phyloP scores from a whole-genome alignment of 2,329 filamentous ascomycete species.

The Blastomyces parvus region DNA sequence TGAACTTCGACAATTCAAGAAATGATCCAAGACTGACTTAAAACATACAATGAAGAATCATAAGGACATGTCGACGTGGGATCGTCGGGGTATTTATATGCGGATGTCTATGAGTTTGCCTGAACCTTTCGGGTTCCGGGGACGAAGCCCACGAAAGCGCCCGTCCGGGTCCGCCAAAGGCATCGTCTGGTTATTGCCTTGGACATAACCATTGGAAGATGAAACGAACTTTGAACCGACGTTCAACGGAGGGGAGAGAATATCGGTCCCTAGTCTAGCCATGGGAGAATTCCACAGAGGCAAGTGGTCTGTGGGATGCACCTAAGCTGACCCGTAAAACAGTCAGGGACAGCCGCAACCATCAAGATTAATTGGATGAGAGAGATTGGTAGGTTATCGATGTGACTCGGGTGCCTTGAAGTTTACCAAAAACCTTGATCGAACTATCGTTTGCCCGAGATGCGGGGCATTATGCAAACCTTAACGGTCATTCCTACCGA shows the following conservation, averaged over 20 bases:
- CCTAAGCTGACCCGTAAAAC: not conserved
- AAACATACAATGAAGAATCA: slow-evolving; percentile 9
- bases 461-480: not conserved
- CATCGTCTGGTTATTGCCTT: not conserved
- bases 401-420: not conserved
- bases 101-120: not conserved
- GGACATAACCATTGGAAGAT: not conserved
- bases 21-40: slow-evolving; percentile 8
- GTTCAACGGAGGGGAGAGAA: not conserved
- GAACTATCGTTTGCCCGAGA: not conserved
- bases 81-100: slow-evolving; percentile 16
- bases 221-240: not conserved
- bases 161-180: not conserved
- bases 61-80: slow-evolving; percentile 2
- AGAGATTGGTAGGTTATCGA: slow-evolving; percentile 1
- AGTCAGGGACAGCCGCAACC: not conserved
- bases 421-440: not conserved
- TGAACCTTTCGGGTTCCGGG: not conserved
- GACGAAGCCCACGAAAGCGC: not conserved
- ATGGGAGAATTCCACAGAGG: not conserved
- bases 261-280: not conserved
- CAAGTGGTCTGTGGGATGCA: not conserved
- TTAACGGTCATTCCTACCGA: not conserved
- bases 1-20: slow-evolving; percentile 2
- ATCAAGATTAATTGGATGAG: not conserved